Conservation (phyloP, 805 yeast genomes). For the Millerozyma acaciae region DNA sequence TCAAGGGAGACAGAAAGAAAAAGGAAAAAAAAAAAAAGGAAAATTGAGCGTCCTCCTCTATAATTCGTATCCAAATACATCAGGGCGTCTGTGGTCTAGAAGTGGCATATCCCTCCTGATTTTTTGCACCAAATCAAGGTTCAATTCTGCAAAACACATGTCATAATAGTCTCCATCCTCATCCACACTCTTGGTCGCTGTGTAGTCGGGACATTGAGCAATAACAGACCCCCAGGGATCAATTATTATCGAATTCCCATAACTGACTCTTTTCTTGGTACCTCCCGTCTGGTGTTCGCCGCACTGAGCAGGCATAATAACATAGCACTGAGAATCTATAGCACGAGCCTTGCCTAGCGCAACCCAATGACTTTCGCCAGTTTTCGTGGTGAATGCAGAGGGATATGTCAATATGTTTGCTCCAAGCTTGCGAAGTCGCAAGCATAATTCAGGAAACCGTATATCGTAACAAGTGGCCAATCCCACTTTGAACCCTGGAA, state of each 20-base stretch:
- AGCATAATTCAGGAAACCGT: slow-evolving; percentile 78
- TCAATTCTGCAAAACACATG: slow-evolving; percentile 62
- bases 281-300: slow-evolving; percentile 64
- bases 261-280: slow-evolving; percentile 58
- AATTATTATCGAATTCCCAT: slow-evolving; percentile 83
- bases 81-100: slow-evolving; percentile 66
- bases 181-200: slow-evolving; percentile 21
- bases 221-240: slow-evolving; percentile 88
- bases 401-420: slow-evolving; percentile 81
- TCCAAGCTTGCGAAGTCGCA: slow-evolving; percentile 60
- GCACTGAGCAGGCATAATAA: slow-evolving; percentile 83
- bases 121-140: slow-evolving; percentile 42
- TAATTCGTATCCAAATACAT: slow-evolving; percentile 40
- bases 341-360: slow-evolving; percentile 79
- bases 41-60: too few species aligned
- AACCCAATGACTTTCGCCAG: slow-evolving; percentile 92
- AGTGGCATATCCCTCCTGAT: slow-evolving; percentile 74
- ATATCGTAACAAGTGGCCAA: slow-evolving; percentile 81
- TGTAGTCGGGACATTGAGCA: slow-evolving; percentile 41
- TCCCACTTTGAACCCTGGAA: slow-evolving; percentile 48
- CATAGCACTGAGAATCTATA: slow-evolving; percentile 81
- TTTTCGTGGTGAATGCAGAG: slow-evolving; percentile 86
- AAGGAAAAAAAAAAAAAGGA: too few species aligned
- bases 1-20: neutral
- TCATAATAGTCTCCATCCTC: slow-evolving; percentile 37